Evolutionary conservation across 495 filamentous ascomycete genomes (phyloP).

Genomic region (Xylaria flabelliformis): DNA sequence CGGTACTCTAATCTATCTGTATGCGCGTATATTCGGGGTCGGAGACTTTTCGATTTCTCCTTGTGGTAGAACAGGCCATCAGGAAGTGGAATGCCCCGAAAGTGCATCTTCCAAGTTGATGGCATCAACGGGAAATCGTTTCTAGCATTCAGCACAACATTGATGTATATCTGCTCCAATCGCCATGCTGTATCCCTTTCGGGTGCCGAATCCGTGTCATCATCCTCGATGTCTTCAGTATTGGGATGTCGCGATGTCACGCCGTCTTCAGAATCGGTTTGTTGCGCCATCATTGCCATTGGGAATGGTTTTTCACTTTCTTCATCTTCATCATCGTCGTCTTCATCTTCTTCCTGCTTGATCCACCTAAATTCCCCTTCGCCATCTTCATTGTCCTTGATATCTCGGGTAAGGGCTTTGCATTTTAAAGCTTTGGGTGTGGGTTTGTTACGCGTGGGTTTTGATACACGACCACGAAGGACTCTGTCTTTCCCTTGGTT

Average conservation of each 20-base stretch:
- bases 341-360: not conserved
- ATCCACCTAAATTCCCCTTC: not conserved
- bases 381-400: not conserved
- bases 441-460: not conserved
- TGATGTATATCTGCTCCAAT: constrained; percentile 36
- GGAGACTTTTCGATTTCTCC: constrained; percentile 23
- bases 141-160: constrained; percentile 35
- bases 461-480: constrained; percentile 22
- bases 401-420: not conserved
- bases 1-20: constrained; percentile 33
- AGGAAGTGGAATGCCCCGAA: constrained; percentile 39
- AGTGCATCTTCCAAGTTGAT: constrained; percentile 41
- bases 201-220: not conserved
- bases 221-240: not conserved
- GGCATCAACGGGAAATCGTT: constrained; percentile 41
- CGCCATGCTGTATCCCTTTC: constrained; percentile 32
- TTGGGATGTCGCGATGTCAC: not conserved
- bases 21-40: constrained; percentile 39
- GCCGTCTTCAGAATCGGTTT: not conserved
- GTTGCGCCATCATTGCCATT: constrained; percentile 11
- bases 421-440: not conserved
- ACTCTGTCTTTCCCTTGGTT: not conserved
- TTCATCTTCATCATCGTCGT: not conserved
- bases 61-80: constrained; percentile 37
- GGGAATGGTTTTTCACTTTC: not conserved